Percentiles rank a stretch among this genome's conserved stretches.
Evolutionary conservation across 805 yeast genomes (phyloP).

Genomic region (Sungouiella blattae): DNA sequence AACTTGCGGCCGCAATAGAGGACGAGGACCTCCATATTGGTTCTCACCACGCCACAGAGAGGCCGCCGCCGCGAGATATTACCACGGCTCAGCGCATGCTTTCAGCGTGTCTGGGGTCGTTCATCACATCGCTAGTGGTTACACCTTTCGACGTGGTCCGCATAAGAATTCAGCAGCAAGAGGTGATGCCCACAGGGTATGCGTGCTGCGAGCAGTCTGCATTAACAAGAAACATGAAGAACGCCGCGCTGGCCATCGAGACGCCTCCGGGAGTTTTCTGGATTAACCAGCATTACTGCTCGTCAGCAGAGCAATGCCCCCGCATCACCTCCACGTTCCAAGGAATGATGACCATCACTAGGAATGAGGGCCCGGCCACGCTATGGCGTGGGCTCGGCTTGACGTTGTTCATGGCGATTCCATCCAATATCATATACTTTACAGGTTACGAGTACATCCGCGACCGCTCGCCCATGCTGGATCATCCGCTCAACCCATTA

Average conservation of each 20-base stretch:
- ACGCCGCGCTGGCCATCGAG: background rate
- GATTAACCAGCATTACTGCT: constrained; percentile 36
- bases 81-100: constrained; percentile 63
- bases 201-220: constrained; percentile 3
- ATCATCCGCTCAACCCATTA: constrained; percentile 66
- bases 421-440: constrained; percentile 89
- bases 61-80: constrained; percentile 26
- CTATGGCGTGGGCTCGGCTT: constrained; percentile 88
- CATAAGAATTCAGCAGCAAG: constrained; percentile 75
- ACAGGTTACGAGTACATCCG: constrained; percentile 87
- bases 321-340: constrained; percentile 67
- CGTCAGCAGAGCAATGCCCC: constrained; percentile 36
- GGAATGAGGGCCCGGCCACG: constrained; percentile 70
- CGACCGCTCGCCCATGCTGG: constrained; percentile 52
- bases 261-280: constrained; percentile 26
- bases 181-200: constrained; percentile 34
- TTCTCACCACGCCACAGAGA: background rate
- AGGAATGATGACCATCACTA: constrained; percentile 63
- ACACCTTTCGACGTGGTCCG: constrained; percentile 83
- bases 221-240: constrained; percentile 6
- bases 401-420: constrained; percentile 84
- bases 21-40: constrained; percentile 20
- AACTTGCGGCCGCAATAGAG: constrained; percentile 38
- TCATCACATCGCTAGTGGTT: constrained; percentile 66
- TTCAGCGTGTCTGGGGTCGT: constrained; percentile 74